Percentiles rank a stretch among this genome's conserved stretches.
phyloP scores from a whole-genome alignment of 192 early-diverging fungal species.

The Coemansia pectinata region DNA sequence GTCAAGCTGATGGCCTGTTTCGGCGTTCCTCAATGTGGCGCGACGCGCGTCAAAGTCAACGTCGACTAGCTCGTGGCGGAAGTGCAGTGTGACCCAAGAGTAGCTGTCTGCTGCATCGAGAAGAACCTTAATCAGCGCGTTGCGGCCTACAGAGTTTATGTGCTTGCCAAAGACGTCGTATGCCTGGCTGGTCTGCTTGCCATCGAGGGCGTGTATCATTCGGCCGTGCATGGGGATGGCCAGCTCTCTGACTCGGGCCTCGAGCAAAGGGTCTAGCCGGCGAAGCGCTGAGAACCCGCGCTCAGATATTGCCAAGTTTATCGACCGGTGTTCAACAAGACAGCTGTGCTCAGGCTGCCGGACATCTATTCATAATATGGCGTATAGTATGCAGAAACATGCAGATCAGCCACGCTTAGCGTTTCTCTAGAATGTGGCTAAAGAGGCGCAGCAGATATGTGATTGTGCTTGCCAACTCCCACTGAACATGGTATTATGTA shows the following conservation, averaged over 20 bases:
- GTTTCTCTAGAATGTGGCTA: background rate
- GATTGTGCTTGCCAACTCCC: constrained; percentile 7
- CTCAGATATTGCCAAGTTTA: constrained; percentile 90
- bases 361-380: constrained; percentile 56
- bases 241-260: constrained; percentile 63
- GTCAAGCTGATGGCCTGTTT: constrained; percentile 42
- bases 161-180: constrained; percentile 90
- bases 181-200: constrained; percentile 70
- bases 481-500: constrained; percentile 9
- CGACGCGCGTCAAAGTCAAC: constrained; percentile 74
- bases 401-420: background rate
- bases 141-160: constrained; percentile 93
- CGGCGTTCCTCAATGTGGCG: constrained; percentile 25
- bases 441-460: background rate
- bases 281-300: constrained; percentile 84
- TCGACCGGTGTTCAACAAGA: constrained; percentile 70
- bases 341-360: constrained; percentile 60
- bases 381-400: background rate
- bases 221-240: constrained; percentile 91
- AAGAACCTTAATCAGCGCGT: constrained; percentile 76
- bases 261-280: constrained; percentile 66
- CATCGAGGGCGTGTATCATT: constrained; percentile 83
- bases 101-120: constrained; percentile 71
- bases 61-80: constrained; percentile 67
- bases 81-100: constrained; percentile 71